Conservation (phyloP, 768 basidiomycete genomes). For the Antrodiella citrinella region DNA sequence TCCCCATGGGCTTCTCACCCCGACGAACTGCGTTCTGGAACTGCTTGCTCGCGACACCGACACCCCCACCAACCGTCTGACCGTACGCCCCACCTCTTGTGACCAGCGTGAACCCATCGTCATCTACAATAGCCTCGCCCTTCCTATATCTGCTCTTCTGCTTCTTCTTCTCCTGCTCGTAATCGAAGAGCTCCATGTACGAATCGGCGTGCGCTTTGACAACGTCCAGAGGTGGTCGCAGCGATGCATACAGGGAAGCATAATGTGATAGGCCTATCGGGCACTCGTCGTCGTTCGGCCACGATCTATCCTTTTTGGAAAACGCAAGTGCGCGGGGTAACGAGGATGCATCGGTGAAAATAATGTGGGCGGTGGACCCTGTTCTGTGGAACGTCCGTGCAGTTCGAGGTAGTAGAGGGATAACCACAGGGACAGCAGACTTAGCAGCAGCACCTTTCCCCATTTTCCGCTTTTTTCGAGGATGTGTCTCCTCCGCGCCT, state of each 20-base stretch:
- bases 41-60: slow-evolving; percentile 53
- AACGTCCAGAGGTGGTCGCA: slow-evolving; percentile 68
- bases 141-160: slow-evolving; percentile 63
- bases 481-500: slow-evolving; percentile 16
- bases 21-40: slow-evolving; percentile 27
- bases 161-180: slow-evolving; percentile 51
- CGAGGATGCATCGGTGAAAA: slow-evolving; percentile 66
- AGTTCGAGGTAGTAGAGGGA: slow-evolving; percentile 47
- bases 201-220: slow-evolving; percentile 78
- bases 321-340: slow-evolving; percentile 55
- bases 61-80: slow-evolving; percentile 77
- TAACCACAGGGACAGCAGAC: slow-evolving; percentile 38
- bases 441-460: slow-evolving; percentile 16
- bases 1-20: slow-evolving; percentile 20
- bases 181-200: slow-evolving; percentile 70
- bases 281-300: slow-evolving; percentile 51
- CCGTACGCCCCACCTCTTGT: slow-evolving; percentile 90
- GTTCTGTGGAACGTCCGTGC: slow-evolving; percentile 54
- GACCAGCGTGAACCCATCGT: slow-evolving; percentile 92
- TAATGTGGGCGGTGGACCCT: slow-evolving; percentile 63
- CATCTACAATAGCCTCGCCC: slow-evolving; percentile 86
- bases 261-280: slow-evolving; percentile 74
- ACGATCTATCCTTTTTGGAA: slow-evolving; percentile 46
- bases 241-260: slow-evolving; percentile 45
- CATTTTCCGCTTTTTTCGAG: slow-evolving; percentile 26